Base-by-base conservation (phyloP, 2,329 filamentous ascomycete species). In the Thelonectria rubi region DNA sequence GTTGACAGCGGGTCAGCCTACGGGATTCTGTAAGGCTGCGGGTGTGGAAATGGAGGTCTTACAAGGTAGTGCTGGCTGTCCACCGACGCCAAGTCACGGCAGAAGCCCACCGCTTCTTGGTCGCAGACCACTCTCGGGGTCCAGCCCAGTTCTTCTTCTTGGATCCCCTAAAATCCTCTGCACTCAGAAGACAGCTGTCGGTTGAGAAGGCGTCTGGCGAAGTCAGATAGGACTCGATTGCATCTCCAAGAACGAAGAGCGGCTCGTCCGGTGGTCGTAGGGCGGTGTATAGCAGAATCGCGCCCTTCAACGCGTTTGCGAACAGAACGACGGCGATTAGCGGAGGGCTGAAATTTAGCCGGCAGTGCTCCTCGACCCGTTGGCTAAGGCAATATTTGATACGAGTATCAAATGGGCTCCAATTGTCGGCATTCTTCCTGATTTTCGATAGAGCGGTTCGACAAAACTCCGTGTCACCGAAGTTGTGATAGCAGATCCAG, bases 401-500 rank as follows among this genome's bases (percentile, higher is more conserved):
- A 5, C 43, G 43, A 14, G 32, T 15, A 9, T 26, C 18, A 42
- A 50, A 57, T 4, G 55, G 60, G 2, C 11, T 18, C 60, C 60
- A 63, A 20, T 60, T 3, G 20, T 52, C 15, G 3, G 50, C 46
- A 17, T 55, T 1, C 10, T 45, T 37, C 42, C 43, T 52, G 10
- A 61, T 5, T 1, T 14, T 30, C 3, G 47, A 14, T 4, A 61
- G 14, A 2, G 17, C 10, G 11, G 4, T 17, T 18, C 47, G 46
- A 20, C 52, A 56, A 17, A 9, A n/a, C 9, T 17, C 11, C 6
- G 12, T 3, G 21, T 18, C 4, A 20, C 8, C 5, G 18, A 3
- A 43, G 12, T 14, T 5, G 17, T n/a, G 8, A 3, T n/a, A 9
- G 20, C 58, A 61, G n/a, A 61, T 53, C 58, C 58, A 58, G 14